Evolutionary conservation across 345 rosid genomes (phyloP).

Genomic region (Populus deltoides): DNA sequence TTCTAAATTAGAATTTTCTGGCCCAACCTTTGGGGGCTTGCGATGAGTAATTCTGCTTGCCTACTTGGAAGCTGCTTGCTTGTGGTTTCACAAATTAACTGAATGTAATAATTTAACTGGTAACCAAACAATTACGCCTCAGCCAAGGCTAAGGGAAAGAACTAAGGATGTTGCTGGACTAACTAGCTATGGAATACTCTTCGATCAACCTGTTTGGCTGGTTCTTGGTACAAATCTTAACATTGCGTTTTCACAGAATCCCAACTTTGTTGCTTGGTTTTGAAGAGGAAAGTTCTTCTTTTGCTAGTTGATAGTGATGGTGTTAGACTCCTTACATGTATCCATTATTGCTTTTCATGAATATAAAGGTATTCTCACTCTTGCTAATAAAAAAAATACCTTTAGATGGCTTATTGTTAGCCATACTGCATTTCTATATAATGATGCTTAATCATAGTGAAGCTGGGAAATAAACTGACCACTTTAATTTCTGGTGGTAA

Average conservation of each 20-base stretch:
- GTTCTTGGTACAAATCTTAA: too few relatives aligned
- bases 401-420: neutral
- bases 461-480: neutral
- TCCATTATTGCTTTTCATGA: too few relatives aligned
- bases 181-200: too few relatives aligned
- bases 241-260: too few relatives aligned
- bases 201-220: too few relatives aligned
- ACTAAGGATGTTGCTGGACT: too few relatives aligned
- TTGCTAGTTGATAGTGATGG: too few relatives aligned
- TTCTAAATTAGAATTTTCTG: neutral
- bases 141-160: too few relatives aligned
- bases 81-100: neutral
- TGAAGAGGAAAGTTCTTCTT: too few relatives aligned
- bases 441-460: neutral
- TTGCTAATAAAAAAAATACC: neutral
- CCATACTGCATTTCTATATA: neutral
- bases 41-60: neutral
- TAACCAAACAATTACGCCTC: neutral
- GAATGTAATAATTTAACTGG: neutral
- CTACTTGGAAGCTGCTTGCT: neutral
- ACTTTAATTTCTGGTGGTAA: neutral
- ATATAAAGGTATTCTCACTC: neutral
- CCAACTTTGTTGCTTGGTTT: too few relatives aligned
- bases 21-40: neutral
- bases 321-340: neutral